Conservation (phyloP, 768 basidiomycete genomes). For the Sarcodon sp. region DNA sequence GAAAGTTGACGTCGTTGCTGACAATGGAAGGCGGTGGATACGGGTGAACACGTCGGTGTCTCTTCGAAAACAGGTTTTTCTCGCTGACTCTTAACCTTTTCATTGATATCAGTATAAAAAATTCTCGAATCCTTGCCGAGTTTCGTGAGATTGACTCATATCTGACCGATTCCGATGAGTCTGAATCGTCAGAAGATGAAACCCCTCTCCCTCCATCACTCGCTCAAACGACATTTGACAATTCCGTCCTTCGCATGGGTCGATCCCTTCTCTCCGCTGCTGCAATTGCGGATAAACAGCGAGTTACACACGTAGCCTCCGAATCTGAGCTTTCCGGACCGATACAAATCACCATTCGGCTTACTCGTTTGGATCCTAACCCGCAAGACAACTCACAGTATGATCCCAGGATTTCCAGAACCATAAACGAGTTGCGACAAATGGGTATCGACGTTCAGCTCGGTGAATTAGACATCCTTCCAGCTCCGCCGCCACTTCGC, state of each 20-base stretch:
- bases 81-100: slow-evolving; percentile 1
- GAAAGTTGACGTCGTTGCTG: slow-evolving; percentile 75
- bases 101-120: slow-evolving; percentile 47
- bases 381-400: slow-evolving; percentile 14
- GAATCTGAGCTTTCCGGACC: slow-evolving; percentile 16
- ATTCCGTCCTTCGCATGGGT: slow-evolving; percentile 63
- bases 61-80: background rate
- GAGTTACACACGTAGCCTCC: slow-evolving; percentile 27
- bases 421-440: slow-evolving; percentile 36
- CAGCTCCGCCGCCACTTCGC: slow-evolving; percentile 4
- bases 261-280: slow-evolving; percentile 56
- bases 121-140: slow-evolving; percentile 63
- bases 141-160: slow-evolving; percentile 82
- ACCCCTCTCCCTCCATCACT: slow-evolving; percentile 13
- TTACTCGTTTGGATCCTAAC: slow-evolving; percentile 55
- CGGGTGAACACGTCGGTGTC: slow-evolving; percentile 74
- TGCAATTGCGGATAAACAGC: background rate
- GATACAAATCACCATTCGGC: slow-evolving; percentile 44
- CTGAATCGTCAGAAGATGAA: background rate
- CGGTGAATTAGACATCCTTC: slow-evolving; percentile 35
- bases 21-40: slow-evolving; percentile 67
- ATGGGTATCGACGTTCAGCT: slow-evolving; percentile 60
- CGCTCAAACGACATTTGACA: slow-evolving; percentile 45
- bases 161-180: slow-evolving; percentile 40
- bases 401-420: slow-evolving; percentile 49